These are phyloP conservation scores for Takashimella tepidaria DNA, from an alignment of 1,284 basidiomycete species.

Conservation along the genomic window DNA sequence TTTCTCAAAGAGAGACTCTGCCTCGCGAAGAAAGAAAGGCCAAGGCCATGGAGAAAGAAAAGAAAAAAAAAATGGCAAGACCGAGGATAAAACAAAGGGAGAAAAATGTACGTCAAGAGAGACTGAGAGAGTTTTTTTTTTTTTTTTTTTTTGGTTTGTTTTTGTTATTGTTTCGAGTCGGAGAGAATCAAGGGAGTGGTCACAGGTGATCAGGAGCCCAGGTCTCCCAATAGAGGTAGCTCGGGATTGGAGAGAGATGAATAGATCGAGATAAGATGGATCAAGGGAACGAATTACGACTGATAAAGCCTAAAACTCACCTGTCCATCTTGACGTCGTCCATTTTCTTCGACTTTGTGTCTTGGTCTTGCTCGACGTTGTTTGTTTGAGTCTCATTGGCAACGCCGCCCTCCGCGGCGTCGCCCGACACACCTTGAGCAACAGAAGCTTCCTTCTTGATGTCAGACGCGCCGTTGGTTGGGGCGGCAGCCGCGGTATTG, in stretches of 20 bases:
- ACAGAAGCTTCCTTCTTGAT: not conserved
- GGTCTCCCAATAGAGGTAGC: too few relatives aligned
- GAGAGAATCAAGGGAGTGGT: not conserved
- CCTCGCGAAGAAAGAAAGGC: too few relatives aligned
- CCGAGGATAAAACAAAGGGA: not conserved
- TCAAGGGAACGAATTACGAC: too few relatives aligned
- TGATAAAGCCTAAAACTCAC: conserved; percentile 24
- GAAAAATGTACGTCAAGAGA: not conserved
- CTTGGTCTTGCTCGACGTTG: conserved; percentile 5
- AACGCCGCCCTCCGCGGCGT: not conserved
- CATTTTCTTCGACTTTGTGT: conserved; percentile 33
- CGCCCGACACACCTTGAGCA: too few relatives aligned
- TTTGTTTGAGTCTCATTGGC: conserved; percentile 1
- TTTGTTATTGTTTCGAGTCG: too few relatives aligned
- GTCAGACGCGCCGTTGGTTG: conserved; percentile 4
- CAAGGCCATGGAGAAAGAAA: not conserved
- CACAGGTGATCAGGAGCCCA: not conserved
- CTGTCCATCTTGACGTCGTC: conserved; percentile 36
- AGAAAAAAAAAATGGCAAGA: not conserved
- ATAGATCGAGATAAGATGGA: too few relatives aligned
- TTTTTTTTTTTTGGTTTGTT: too few relatives aligned
- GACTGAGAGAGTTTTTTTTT: not conserved
- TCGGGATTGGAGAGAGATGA: too few relatives aligned
- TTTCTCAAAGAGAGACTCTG: too few relatives aligned
- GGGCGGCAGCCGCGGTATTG: conserved; percentile 6